Percentiles rank a stretch among this genome's conserved stretches.
Evolutionary conservation across 441 rosid genomes (phyloP).

Genomic region (Metrosideros polymorpha): DNA sequence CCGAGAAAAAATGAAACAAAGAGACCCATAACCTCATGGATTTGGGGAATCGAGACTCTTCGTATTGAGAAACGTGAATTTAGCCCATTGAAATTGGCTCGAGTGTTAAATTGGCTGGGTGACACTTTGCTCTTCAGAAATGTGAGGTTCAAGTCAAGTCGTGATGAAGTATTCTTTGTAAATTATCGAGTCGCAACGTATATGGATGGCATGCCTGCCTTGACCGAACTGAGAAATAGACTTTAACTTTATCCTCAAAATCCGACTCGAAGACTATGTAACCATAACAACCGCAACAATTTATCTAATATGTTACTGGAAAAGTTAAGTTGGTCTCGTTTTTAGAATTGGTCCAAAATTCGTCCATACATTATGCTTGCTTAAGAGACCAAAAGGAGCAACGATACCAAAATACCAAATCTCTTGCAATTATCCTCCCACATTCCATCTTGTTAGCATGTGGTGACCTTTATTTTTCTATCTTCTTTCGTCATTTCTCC

Average conservation of each 20-base stretch:
- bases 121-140: background rate
- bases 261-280: background rate
- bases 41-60: background rate
- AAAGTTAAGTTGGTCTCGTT: accelerated
- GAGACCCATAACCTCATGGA: background rate
- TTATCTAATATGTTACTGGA: background rate
- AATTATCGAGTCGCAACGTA: background rate
- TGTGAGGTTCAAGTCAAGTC: background rate
- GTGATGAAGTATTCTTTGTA: background rate
- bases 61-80: background rate
- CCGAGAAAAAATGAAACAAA: background rate
- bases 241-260: background rate
- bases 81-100: too few species aligned
- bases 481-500: background rate
- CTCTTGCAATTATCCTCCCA: background rate
- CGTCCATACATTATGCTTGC: background rate
- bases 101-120: accelerated
- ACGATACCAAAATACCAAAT: background rate
- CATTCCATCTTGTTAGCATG: background rate
- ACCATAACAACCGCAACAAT: background rate
- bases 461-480: background rate
- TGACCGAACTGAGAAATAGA: background rate
- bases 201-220: background rate
- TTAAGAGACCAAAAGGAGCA: background rate
- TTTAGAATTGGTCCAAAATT: background rate